Base-by-base conservation (phyloP, 371 early-diverging fungal species). In the Syncephalastrum sp. region DNA sequence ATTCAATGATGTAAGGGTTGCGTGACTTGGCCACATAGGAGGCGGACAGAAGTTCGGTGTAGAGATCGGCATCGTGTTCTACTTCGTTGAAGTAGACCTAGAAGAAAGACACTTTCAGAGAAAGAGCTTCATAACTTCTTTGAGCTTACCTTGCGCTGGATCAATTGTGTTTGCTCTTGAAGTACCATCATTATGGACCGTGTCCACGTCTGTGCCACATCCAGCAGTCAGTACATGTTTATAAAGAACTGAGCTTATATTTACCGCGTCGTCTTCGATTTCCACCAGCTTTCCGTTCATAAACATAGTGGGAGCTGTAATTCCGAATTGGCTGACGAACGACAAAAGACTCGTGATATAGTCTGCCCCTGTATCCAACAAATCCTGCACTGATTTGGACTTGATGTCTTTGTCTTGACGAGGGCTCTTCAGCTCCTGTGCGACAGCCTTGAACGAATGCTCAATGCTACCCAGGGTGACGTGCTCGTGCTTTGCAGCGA, bases 271-370 rank as follows among this genome's bases (percentile, higher is more conserved):
- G 15, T 87, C 84, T 33, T 54, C 72, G 59, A 87, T 70, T 10
- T 81, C 78, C 47, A 87, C 60, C 52, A 82, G 76, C 56, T 85
- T 88, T 52, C 96, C 96, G 62, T 96, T 96, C 45, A 90, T 65
- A 70, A 93, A 96, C 44, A 87, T 65, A 6, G 69, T 81, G 4
- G 60, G 38, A 25, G 43, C 83, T 77, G 41, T 59, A 25, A 77
- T 57, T 41, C 71, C 74, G 54, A 83, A 50, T 2, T 78, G 74
- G 3, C 59, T 60, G 12, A 70, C 50, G 47, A 76, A 82, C 3
- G 16, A 25, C 13, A 50, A 38, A 2, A 57, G 38, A 17, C 60
- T 56, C 4, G 53, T 17, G 13, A 66, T 48, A 51, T 75, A 81
- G 38, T 33, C 38, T 12, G 38, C 38, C 10, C 38, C 38, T 10